phyloP scores from a whole-genome alignment of 164 flowering plant genomes.

The Aristolochia californica region DNA sequence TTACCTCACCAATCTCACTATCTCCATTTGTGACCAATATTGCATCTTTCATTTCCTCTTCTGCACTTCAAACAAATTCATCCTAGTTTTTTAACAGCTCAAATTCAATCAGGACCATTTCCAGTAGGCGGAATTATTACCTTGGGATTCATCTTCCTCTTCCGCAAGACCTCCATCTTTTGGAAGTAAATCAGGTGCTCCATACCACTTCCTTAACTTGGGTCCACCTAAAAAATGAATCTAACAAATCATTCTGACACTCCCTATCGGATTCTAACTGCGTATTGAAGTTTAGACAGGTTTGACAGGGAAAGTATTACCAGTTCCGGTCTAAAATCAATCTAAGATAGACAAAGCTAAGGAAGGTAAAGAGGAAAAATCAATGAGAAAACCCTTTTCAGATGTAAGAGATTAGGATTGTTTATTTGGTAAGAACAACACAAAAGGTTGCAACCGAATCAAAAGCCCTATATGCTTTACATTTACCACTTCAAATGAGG shows the following conservation, averaged over 20 bases:
- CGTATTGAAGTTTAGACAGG: not conserved
- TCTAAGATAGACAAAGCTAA: too few species aligned
- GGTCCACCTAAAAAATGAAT: slow-evolving; percentile 59
- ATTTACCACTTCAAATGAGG: too few species aligned
- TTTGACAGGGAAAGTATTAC: not conserved
- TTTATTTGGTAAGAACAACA: too few species aligned
- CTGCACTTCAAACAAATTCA: slow-evolving; percentile 19
- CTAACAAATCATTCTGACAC: not conserved
- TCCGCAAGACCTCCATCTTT: slow-evolving; percentile 45
- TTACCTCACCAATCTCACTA: slow-evolving; percentile 85
- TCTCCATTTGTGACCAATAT: slow-evolving; percentile 91
- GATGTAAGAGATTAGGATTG: too few species aligned
- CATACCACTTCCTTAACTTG: slow-evolving; percentile 95
- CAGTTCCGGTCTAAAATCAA: too few species aligned
- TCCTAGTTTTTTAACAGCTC: not conserved
- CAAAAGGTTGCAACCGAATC: too few species aligned
- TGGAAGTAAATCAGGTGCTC: slow-evolving; percentile 68
- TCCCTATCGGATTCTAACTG: not conserved
- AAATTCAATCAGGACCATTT: slow-evolving; percentile 11
- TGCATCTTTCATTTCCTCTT: slow-evolving; percentile 57
- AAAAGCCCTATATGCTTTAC: too few species aligned
- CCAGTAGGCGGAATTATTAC: slow-evolving; percentile 15
- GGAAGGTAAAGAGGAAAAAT: too few species aligned
- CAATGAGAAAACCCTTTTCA: too few species aligned
- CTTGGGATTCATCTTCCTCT: slow-evolving; percentile 23